Evolutionary conservation across 176 grass and related monocot genomes (phyloP).

Genomic region (Hordeum marinum): DNA sequence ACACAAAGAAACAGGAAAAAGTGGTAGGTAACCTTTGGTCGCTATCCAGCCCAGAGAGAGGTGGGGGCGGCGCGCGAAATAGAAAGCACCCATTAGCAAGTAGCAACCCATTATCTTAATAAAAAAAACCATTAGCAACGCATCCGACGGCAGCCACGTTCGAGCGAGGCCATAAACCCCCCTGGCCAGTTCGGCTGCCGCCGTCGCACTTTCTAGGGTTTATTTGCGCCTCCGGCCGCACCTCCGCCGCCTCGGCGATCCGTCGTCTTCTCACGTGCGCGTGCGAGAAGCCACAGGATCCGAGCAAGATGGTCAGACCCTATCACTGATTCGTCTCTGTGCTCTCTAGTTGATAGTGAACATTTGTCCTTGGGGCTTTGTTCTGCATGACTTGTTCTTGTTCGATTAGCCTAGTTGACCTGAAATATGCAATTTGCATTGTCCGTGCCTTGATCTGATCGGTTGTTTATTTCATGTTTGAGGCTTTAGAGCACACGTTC

Average conservation of each 20-base stretch:
- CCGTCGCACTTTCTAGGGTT: slow-evolving; percentile 13
- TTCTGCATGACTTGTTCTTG: background rate
- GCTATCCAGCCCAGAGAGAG: no score
- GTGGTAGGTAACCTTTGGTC: no score
- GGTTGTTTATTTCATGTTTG: background rate
- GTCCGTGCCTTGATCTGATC: background rate
- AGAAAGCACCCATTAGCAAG: no score
- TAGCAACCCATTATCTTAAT: no score
- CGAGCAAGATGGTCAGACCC: slow-evolving; percentile 16
- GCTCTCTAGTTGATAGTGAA: no score
- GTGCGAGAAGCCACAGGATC: background rate
- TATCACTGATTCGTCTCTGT: background rate
- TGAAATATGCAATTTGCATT: background rate
- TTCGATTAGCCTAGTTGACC: background rate
- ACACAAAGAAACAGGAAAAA: no score
- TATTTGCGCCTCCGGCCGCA: background rate
- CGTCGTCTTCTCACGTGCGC: background rate
- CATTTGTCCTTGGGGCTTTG: background rate
- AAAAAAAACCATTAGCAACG: no score
- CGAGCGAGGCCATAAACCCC: background rate
- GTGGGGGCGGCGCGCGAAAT: no score
- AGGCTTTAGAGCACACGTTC: background rate
- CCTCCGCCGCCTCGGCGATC: background rate
- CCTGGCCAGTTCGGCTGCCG: background rate
- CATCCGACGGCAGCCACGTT: background rate